These are phyloP conservation scores for Xerocomellus intermedius DNA, from an alignment of 768 basidiomycete genomes.

Conservation along the genomic window DNA sequence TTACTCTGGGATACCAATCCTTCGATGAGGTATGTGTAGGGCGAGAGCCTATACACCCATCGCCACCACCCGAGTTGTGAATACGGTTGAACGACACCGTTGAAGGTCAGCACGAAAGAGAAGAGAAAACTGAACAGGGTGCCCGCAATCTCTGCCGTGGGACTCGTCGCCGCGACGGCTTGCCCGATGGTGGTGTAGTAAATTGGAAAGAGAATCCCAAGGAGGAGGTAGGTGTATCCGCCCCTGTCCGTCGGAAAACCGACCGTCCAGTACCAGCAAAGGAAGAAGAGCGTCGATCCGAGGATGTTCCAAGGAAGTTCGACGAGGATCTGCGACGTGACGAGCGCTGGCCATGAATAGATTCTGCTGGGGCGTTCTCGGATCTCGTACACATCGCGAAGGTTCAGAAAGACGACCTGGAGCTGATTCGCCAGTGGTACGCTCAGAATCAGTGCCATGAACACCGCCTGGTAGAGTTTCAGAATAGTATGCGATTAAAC, in stretches of 20 bases:
- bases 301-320: conserved; percentile 64
- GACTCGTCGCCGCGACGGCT: conserved; percentile 59
- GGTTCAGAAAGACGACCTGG: conserved; percentile 56
- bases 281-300: conserved; percentile 55
- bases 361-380: conserved; percentile 64
- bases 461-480: conserved; percentile 41
- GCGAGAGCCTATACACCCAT: conserved; percentile 65
- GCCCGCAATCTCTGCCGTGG: conserved; percentile 58
- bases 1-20: conserved; percentile 46
- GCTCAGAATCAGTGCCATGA: conserved; percentile 50
- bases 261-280: conserved; percentile 72
- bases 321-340: conserved; percentile 53
- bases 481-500: neutral
- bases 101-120: conserved; percentile 63
- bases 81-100: conserved; percentile 69
- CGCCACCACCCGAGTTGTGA: conserved; percentile 61
- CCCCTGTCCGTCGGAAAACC: conserved; percentile 53
- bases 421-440: conserved; percentile 62
- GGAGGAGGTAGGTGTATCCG: conserved; percentile 58
- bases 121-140: conserved; percentile 59
- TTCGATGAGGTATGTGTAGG: conserved; percentile 58
- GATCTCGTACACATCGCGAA: conserved; percentile 62
- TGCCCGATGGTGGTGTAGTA: conserved; percentile 65
- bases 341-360: conserved; percentile 62
- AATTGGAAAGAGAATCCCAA: conserved; percentile 53